phyloP scores from a whole-genome alignment of 2,329 filamentous ascomycete genomes.

The Penicillium sp. region DNA sequence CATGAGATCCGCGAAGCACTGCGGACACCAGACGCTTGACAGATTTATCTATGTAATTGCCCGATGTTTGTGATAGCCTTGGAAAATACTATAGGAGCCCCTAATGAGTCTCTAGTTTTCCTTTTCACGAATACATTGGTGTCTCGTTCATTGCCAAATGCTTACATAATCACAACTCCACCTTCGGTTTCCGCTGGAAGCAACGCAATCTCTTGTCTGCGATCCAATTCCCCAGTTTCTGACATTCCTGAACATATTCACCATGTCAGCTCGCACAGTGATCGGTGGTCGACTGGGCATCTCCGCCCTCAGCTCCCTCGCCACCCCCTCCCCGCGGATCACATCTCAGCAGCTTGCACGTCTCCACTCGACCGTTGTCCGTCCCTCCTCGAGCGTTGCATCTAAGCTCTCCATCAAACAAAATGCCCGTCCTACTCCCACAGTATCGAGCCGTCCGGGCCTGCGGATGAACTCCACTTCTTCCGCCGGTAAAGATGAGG shows the following conservation, averaged over 20 bases:
- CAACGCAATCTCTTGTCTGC: constrained; percentile 12
- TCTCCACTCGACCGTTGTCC: constrained; percentile 18
- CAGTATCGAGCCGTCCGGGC: constrained; percentile 4
- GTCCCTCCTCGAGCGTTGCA: constrained; percentile 15
- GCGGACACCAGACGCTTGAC: no score
- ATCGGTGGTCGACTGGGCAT: constrained; percentile 29
- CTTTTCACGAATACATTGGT: no score
- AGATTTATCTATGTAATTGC: no score
- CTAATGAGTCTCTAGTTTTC: no score
- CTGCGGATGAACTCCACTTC: constrained; percentile 31
- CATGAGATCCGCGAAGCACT: no score
- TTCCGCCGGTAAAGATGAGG: constrained; percentile 31
- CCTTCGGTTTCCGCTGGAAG: constrained; percentile 1
- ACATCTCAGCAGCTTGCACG: constrained; percentile 27
- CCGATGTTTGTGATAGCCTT: no score
- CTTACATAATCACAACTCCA: constrained; percentile 25
- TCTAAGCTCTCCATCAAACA: constrained; percentile 16
- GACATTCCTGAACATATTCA: constrained; percentile 1
- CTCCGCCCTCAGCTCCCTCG: constrained; percentile 24
- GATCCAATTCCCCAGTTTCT: not conserved
- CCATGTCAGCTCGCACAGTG: constrained; percentile 35
- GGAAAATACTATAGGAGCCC: no score
- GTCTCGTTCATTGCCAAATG: not conserved
- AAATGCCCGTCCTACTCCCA: constrained; percentile 7
- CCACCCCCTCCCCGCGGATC: constrained; percentile 21